A percentile compares a stretch with the other conserved stretches of the same genome.
These are phyloP conservation scores for Epichloe bromicola DNA, from an alignment of 2,329 filamentous ascomycete species.

Conservation along the genomic window DNA sequence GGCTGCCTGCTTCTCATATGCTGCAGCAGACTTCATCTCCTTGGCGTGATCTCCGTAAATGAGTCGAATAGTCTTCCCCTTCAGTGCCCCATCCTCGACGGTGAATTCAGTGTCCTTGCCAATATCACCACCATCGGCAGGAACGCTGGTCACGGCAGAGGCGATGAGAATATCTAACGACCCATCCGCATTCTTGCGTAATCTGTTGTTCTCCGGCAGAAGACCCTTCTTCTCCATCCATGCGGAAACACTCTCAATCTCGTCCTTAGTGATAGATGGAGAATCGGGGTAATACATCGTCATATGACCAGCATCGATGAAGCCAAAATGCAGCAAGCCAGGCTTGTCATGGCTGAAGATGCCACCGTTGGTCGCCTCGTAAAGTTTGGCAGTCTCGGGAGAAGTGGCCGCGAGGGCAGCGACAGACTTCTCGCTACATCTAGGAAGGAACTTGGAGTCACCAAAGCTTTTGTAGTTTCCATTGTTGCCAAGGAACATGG, in stretches of 20 bases:
- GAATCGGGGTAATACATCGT: constrained; percentile 75
- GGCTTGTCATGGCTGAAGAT: constrained; percentile 57
- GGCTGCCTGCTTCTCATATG: constrained; percentile 54
- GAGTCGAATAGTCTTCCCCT: constrained; percentile 56
- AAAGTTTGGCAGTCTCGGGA: constrained; percentile 48
- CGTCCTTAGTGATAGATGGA: constrained; percentile 56
- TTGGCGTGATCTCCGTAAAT: constrained; percentile 62
- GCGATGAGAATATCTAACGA: constrained; percentile 65
- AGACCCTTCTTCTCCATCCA: constrained; percentile 62
- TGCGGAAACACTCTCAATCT: constrained; percentile 59
- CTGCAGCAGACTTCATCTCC: constrained; percentile 57
- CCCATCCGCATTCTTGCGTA: constrained; percentile 51
- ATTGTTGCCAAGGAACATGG: constrained; percentile 65
- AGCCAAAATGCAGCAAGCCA: constrained; percentile 62
- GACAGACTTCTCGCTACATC: constrained; percentile 51
- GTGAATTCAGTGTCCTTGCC: constrained; percentile 51
- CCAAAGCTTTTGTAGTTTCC: constrained; percentile 85
- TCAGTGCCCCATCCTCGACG: constrained; percentile 43
- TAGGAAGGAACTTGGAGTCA: constrained; percentile 71
- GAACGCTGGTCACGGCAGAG: constrained; percentile 48
- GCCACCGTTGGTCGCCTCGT: constrained; percentile 54
- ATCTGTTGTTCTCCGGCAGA: constrained; percentile 63
- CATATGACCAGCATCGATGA: constrained; percentile 61
- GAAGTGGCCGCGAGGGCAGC: constrained; percentile 49
- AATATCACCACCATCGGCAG: constrained; percentile 52